Percentiles rank a stretch among this genome's conserved stretches.
phyloP scores from a whole-genome alignment of 2,329 filamentous ascomycete species.

The Diaporthe sp. region DNA sequence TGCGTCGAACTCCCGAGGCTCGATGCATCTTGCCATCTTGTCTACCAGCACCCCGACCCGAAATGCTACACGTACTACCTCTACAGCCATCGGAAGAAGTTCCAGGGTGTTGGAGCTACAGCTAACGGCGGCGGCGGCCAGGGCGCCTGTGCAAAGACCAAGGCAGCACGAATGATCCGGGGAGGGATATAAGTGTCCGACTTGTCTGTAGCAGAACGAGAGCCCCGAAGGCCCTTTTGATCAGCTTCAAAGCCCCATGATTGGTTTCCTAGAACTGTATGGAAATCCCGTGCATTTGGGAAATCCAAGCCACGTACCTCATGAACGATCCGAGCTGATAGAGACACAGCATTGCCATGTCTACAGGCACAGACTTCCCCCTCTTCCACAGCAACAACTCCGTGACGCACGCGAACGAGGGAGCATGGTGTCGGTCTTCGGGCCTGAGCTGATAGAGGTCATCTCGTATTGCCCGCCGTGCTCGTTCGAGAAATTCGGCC shows the following conservation, averaged over 20 bases:
- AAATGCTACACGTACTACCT: not conserved
- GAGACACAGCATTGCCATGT: conserved; percentile 5
- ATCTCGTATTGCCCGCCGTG: not conserved
- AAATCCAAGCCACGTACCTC: not conserved
- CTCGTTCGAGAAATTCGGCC: not conserved
- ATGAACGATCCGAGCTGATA: conserved; percentile 21
- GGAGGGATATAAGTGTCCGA: not conserved
- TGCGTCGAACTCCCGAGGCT: not conserved
- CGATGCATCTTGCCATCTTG: not conserved
- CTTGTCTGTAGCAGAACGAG: not conserved
- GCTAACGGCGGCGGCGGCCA: conserved; percentile 5
- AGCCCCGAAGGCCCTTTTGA: no score
- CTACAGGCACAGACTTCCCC: not conserved
- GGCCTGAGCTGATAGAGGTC: not conserved
- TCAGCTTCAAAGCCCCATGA: not conserved
- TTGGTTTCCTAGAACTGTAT: not conserved
- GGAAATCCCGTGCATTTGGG: no score
- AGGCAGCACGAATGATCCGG: not conserved
- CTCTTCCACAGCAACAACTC: not conserved
- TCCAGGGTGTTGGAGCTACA: conserved; percentile 2
- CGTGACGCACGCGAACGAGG: not conserved
- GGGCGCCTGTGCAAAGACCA: conserved; percentile 5
- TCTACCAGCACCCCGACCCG: not conserved
- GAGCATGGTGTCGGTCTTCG: not conserved
- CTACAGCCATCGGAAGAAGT: not conserved